Evolutionary conservation across 176 grass and related monocot species (phyloP), one percentile per base, ranked within the genome.

Genomic region (Elymus sibiricus): DNA sequence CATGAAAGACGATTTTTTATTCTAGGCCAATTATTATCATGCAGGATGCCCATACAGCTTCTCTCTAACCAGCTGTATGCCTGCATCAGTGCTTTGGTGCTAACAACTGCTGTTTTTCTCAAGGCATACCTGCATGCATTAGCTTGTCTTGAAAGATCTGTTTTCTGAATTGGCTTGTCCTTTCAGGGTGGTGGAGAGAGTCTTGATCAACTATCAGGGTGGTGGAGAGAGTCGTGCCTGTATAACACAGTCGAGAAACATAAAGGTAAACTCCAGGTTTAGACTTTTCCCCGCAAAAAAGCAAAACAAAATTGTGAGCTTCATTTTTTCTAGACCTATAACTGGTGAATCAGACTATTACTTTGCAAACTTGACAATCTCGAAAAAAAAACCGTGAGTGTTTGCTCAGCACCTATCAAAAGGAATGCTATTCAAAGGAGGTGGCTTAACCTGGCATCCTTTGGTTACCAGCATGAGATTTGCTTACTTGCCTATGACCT

Each of bases 111-210:
- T 24, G 11, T 47, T 11, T 84, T 83, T 34, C 10, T 63, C 42
- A 32, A 32, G 44, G 39, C 62, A 13, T 38, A 62, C 27, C 21
- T 71, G 12, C 27, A 7, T 89, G 25, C 26, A 24, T 9, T 65
- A 32, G 11, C 9, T 70, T 78, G 12, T 78, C 26, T 65, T 49
- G 27, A 40, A 29, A 55, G 12, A 17, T 49, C 2, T 61, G 22
- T 51, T 90, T 40, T 44, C 27, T 85, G 26, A 75, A 13, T 12
- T 4, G 21, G 10, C 17, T 79, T 53, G 6, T 51, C 40, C 40
- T 43, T 81, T 79, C 67, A 94, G 96, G 96, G 96, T 91, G 96
- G 92, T 85, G 96, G 96, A 79, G 96, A 94, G 84, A 94, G 96
- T 89, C 82, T 95, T 59, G 79, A 94, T 92, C 82, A 95, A 81